These are phyloP conservation scores for Maudiozyma bulderi DNA, from an alignment of 805 yeast genomes.

Conservation along the genomic window DNA sequence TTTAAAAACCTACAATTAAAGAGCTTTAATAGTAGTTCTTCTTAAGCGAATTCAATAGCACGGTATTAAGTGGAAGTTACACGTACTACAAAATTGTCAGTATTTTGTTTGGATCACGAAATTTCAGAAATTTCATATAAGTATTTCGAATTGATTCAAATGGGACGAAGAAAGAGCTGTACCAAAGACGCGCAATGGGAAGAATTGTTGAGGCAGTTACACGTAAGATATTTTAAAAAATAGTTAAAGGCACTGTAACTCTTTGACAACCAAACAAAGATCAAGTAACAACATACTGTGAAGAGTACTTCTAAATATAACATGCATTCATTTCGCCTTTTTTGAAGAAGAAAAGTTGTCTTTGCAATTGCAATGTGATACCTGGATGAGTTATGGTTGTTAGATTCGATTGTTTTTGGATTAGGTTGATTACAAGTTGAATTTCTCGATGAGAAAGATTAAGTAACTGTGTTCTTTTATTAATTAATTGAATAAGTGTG, in stretches of 20 bases:
- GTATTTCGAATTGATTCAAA: background rate
- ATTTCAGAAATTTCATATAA: background rate
- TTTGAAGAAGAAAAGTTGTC: conserved; percentile 45
- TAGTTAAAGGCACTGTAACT: too few relatives aligned
- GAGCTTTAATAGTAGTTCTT: too few relatives aligned
- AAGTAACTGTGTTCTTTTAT: conserved; percentile 11
- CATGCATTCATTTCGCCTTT: conserved; percentile 53
- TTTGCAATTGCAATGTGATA: conserved; percentile 28
- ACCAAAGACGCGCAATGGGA: background rate
- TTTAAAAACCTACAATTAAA: too few relatives aligned
- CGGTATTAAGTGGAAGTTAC: too few relatives aligned
- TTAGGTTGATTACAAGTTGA: conserved; percentile 16
- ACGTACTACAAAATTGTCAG: background rate
- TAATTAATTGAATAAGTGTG: conserved; percentile 11
- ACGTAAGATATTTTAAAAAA: background rate
- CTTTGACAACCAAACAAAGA: too few relatives aligned
- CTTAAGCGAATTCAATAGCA: too few relatives aligned
- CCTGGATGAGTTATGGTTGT: background rate
- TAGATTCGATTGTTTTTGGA: conserved; percentile 4
- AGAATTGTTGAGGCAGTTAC: background rate
- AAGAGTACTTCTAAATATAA: conserved; percentile 2
- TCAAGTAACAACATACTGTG: background rate
- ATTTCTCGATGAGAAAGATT: conserved; percentile 24
- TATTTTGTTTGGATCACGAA: background rate
- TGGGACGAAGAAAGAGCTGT: background rate